phyloP scores from a whole-genome alignment of 768 basidiomycete genomes.

The Tephrocybe sp. region DNA sequence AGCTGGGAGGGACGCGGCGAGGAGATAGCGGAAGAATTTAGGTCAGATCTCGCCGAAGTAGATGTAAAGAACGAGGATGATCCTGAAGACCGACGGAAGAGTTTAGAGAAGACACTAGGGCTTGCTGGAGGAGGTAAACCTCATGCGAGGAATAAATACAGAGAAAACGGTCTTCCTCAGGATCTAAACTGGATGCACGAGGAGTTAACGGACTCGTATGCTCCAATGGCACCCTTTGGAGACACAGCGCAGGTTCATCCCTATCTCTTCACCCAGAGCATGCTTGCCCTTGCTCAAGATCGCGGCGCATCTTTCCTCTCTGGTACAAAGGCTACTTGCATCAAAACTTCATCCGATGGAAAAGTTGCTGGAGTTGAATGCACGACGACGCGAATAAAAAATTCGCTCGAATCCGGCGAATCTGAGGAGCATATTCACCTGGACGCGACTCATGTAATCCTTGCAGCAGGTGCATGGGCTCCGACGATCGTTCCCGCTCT shows the following conservation, averaged over 20 bases:
- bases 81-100: constrained; percentile 25
- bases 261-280: constrained; percentile 67
- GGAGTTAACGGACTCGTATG: constrained; percentile 59
- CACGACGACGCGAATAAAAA: constrained; percentile 16
- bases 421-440: constrained; percentile 30
- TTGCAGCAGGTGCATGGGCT: constrained; percentile 90
- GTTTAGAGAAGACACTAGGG: constrained; percentile 55
- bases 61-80: constrained; percentile 22
- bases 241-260: constrained; percentile 80
- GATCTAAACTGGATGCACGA: constrained; percentile 54
- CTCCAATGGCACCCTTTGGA: constrained; percentile 51
- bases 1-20: constrained; percentile 70
- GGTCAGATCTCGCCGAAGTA: constrained; percentile 13
- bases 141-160: constrained; percentile 16
- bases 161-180: constrained; percentile 39
- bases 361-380: constrained; percentile 51
- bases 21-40: constrained; percentile 13
- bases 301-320: constrained; percentile 46
- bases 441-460: constrained; percentile 64
- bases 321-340: constrained; percentile 39
- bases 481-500: constrained; percentile 52
- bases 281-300: constrained; percentile 62
- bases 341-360: constrained; percentile 33
- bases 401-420: constrained; percentile 14
- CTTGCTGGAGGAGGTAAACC: constrained; percentile 28